A percentile compares a stretch with the other conserved stretches of the same genome.
Evolutionary conservation across 2,329 filamentous ascomycete genomes (phyloP).

Genomic region (Amylocarpus encephaloides): DNA sequence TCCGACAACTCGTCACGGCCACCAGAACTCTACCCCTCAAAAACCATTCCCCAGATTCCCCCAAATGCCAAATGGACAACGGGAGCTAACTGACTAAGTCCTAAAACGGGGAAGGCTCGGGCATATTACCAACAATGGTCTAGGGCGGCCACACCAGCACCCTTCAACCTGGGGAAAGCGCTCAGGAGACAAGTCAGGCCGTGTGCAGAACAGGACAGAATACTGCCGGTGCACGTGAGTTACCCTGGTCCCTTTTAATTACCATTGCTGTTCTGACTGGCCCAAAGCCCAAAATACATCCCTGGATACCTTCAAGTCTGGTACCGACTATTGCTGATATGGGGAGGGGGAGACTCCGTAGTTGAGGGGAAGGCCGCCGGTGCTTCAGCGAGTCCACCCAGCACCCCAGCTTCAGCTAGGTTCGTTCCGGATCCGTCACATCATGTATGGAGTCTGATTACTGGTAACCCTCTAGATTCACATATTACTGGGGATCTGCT

Average conservation of each 20-base stretch:
- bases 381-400: slow-evolving; percentile 5
- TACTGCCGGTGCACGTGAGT: slow-evolving; percentile 11
- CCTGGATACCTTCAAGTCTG: slow-evolving; percentile 8
- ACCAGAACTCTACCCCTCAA: too few relatives aligned
- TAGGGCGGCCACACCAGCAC: too few relatives aligned
- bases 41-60: too few relatives aligned
- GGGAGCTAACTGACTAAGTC: too few relatives aligned
- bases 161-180: slow-evolving; percentile 5
- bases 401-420: slow-evolving; percentile 6
- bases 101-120: neutral
- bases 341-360: slow-evolving; percentile 1
- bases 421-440: slow-evolving; percentile 18
- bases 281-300: slow-evolving; percentile 8
- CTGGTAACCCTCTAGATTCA: slow-evolving; percentile 18
- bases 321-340: slow-evolving; percentile 7
- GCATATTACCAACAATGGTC: too few relatives aligned
- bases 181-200: slow-evolving; percentile 3
- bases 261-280: slow-evolving; percentile 9
- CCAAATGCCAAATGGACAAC: too few relatives aligned
- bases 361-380: slow-evolving; percentile 12
- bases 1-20: too few relatives aligned
- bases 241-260: slow-evolving; percentile 7
- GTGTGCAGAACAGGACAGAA: slow-evolving; percentile 1
- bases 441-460: slow-evolving; percentile 19
- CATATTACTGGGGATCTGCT: slow-evolving; percentile 14